These are phyloP conservation scores for Globisporangium spinosum DNA, from an alignment of 352 stramenopile species.

Conservation along the genomic window DNA sequence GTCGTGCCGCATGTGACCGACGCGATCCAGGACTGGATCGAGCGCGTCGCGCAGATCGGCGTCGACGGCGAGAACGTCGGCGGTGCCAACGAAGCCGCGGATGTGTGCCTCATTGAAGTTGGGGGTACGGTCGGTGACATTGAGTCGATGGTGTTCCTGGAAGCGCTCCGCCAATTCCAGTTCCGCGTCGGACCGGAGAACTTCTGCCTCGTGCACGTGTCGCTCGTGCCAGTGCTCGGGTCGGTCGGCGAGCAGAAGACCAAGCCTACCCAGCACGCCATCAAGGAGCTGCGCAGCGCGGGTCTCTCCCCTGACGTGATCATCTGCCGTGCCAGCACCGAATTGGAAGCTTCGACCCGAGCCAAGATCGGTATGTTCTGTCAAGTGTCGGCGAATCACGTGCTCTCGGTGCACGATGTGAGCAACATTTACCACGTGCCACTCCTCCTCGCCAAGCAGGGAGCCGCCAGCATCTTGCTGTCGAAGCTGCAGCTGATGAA, in stretches of 20 bases:
- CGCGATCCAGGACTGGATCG: slow-evolving; percentile 96
- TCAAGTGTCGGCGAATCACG: slow-evolving; percentile 92
- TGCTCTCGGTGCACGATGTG: slow-evolving; percentile 98
- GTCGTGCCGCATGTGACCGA: slow-evolving; percentile 96
- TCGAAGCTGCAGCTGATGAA: slow-evolving; percentile 90
- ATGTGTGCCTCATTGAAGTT: slow-evolving; percentile 99
- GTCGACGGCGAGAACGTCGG: slow-evolving; percentile 65
- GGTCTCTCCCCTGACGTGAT: slow-evolving; percentile 97
- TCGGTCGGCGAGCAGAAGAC: slow-evolving; percentile 99
- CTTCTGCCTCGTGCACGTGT: slow-evolving; percentile 99
- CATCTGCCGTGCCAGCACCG: slow-evolving; percentile 92
- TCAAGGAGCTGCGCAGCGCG: slow-evolving; percentile 96
- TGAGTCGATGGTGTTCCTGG: slow-evolving; percentile 99
- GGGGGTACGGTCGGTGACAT: slow-evolving; percentile 99
- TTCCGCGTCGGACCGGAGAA: slow-evolving; percentile 97
- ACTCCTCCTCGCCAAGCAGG: slow-evolving; percentile 95
- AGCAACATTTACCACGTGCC: slow-evolving; percentile 99
- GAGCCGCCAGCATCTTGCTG: slow-evolving; percentile 92
- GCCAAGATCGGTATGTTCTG: slow-evolving; percentile 99
- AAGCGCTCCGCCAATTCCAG: slow-evolving; percentile 99
- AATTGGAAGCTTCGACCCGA: slow-evolving; percentile 91
- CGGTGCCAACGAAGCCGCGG: slow-evolving; percentile 53
- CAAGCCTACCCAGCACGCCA: slow-evolving; percentile 99
- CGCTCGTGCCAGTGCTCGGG: slow-evolving; percentile 96
- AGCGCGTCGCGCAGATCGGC: slow-evolving; percentile 94